A percentile compares a stretch with the other conserved stretches of the same genome.
Conservation (phyloP, 179 eudicot genomes). For the Carnegiea gigantea region DNA sequence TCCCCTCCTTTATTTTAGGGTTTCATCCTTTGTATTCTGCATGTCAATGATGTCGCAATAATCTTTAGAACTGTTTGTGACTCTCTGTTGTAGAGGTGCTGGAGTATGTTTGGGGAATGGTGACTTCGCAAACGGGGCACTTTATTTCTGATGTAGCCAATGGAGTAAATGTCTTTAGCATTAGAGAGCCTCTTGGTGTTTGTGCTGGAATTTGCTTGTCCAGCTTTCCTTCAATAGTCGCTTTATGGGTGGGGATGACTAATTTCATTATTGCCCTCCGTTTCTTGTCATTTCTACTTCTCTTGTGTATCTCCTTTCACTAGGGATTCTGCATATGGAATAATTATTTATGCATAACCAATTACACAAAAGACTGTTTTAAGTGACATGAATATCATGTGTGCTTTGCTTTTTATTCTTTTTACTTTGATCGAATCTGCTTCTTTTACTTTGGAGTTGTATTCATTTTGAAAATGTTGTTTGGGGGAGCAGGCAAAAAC, state of each 20-base stretch:
- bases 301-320: too few relatives aligned
- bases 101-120: conserved; percentile 84
- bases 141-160: conserved; percentile 59
- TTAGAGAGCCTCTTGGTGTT: conserved; percentile 93
- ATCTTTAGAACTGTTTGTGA: not conserved
- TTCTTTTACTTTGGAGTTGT: not conserved
- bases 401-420: not conserved
- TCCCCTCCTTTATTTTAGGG: not conserved
- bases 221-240: conserved; percentile 83
- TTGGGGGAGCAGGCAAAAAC: not conserved
- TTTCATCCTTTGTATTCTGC: not conserved
- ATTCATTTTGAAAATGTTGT: not conserved
- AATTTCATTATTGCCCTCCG: not conserved
- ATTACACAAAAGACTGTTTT: not conserved
- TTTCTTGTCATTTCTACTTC: too few relatives aligned
- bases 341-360: too few relatives aligned
- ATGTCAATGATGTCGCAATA: not conserved
- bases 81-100: conserved; percentile 65
- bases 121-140: conserved; percentile 72
- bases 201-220: conserved; percentile 93
- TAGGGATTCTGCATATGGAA: too few relatives aligned
- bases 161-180: conserved; percentile 80
- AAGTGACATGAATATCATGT: not conserved
- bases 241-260: conserved; percentile 61
- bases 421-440: too few relatives aligned